Percentiles rank a stretch among this genome's conserved stretches.
Conservation (phyloP, 148 eudicot genomes). For the Vaccinium macrocarpon region DNA sequence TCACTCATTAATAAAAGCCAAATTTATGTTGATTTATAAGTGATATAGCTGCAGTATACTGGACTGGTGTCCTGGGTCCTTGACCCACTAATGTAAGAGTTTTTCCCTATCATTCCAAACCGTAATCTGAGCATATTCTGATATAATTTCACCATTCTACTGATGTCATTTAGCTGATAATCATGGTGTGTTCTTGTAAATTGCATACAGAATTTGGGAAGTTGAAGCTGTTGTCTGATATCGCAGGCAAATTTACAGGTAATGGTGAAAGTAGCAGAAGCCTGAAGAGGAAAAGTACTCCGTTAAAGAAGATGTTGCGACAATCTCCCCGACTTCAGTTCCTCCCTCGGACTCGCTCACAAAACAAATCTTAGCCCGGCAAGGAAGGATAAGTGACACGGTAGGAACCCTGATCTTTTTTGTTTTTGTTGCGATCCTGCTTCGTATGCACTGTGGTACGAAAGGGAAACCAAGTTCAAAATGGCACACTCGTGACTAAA, state of each 20-base stretch:
- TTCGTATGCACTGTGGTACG: neutral
- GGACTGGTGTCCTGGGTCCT: neutral
- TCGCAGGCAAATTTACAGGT: constrained; percentile 14
- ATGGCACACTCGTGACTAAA: neutral
- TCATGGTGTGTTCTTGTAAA: neutral
- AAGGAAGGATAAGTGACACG: constrained; percentile 16
- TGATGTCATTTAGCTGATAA: neutral
- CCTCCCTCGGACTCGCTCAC: constrained; percentile 25
- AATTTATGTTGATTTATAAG: neutral
- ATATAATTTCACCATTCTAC: neutral
- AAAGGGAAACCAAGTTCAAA: constrained; percentile 3
- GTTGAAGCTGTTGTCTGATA: neutral
- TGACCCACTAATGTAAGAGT: neutral
- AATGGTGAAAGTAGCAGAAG: constrained; percentile 8
- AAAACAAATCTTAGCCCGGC: constrained; percentile 11
- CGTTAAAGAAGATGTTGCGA: constrained; percentile 11
- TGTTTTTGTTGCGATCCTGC: constrained; percentile 11
- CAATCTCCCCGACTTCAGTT: constrained; percentile 24
- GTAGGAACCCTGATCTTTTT: constrained; percentile 1
- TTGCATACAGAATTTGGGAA: neutral
- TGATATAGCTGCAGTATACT: neutral
- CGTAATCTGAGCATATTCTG: neutral
- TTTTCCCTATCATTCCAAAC: neutral
- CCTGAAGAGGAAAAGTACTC: constrained; percentile 15
- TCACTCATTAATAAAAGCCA: neutral